A percentile compares a stretch with the other conserved stretches of the same genome.
Conservation (phyloP, 169 alveolate species). For the Prorocentrum cordatum region DNA sequence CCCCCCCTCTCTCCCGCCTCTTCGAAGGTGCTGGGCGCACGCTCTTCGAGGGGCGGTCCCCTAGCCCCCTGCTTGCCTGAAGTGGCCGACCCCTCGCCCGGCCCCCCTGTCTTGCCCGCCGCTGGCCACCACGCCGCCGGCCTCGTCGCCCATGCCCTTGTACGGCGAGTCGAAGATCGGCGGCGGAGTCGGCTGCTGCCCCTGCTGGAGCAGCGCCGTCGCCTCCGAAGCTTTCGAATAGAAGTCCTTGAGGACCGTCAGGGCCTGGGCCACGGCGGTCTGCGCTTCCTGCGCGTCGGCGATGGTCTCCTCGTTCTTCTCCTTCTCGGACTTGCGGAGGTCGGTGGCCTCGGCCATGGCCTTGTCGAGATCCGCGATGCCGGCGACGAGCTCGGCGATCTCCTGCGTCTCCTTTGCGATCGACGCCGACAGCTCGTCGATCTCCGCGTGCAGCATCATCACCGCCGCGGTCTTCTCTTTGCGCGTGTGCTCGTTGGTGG, state of each 20-base stretch:
- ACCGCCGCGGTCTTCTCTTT: neutral
- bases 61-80: no score
- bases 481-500: neutral
- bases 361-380: neutral
- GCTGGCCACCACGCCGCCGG: slow-evolving; percentile 34
- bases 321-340: neutral
- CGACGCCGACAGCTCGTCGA: neutral
- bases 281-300: slow-evolving; percentile 9
- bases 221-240: slow-evolving; percentile 20
- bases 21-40: no score
- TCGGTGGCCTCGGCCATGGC: slow-evolving; percentile 13
- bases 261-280: slow-evolving; percentile 18
- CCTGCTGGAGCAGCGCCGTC: neutral
- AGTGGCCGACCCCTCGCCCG: no score
- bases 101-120: no score
- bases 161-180: neutral
- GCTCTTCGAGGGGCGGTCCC: no score
- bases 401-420: neutral
- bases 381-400: neutral
- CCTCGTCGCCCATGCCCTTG: slow-evolving; percentile 1
- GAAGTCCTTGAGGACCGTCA: slow-evolving; percentile 2
- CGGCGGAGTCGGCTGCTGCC: neutral
- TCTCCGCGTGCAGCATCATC: neutral
- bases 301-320: neutral
- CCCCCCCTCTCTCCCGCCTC: no score